Conservation (phyloP, 176 grass and related monocot species). For the Secale cereale region DNA sequence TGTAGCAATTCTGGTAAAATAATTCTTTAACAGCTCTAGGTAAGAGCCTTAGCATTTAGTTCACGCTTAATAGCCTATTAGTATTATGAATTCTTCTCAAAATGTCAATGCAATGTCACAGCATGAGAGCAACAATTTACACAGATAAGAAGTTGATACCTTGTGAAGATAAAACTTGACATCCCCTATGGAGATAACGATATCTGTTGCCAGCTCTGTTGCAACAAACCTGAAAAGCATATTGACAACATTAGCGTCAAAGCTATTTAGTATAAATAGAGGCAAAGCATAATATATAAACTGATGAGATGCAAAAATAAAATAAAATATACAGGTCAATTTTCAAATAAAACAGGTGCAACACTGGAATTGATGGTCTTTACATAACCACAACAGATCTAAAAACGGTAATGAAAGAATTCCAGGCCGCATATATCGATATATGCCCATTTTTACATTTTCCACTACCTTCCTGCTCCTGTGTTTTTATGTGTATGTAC, state of each 20-base stretch:
- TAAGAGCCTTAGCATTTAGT: not conserved
- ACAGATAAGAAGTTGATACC: constrained; percentile 45
- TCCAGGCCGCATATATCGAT: not conserved
- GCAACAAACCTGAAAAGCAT: constrained; percentile 87
- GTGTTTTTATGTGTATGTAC: not conserved
- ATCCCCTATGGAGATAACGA: constrained; percentile 71
- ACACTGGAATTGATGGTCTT: not conserved
- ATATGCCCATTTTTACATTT: not conserved
- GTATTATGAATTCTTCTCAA: not conserved
- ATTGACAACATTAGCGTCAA: constrained; percentile 16
- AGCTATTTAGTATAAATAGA: not conserved
- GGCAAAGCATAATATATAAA: not conserved
- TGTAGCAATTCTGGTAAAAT: not conserved
- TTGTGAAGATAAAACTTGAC: constrained; percentile 99
- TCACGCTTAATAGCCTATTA: not conserved
- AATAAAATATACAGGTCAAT: not conserved
- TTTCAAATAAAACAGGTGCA: not conserved
- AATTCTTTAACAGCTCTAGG: not conserved
- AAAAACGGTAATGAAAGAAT: not conserved
- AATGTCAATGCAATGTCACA: not conserved
- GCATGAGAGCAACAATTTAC: not conserved
- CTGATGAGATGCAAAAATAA: not conserved
- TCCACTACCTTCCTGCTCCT: not conserved
- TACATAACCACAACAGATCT: not conserved
- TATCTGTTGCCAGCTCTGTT: constrained; percentile 85